Base-by-base conservation (phyloP, 2,329 filamentous ascomycete species). In the Diplodia mutila region DNA sequence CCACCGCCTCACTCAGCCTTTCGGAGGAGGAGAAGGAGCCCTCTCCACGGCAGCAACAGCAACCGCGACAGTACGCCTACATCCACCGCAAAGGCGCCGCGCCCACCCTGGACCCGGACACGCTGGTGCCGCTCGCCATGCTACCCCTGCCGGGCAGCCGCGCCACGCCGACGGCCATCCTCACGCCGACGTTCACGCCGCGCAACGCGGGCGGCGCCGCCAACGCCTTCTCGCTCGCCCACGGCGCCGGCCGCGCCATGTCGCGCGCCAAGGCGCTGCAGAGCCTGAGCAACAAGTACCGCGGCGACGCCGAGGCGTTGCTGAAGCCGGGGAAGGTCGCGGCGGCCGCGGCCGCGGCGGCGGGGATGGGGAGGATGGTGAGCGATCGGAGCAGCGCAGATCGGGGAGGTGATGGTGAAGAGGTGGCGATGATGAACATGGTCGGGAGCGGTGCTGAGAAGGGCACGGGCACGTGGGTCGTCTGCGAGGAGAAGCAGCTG, bases 71-170 rank as follows among this genome's bases (percentile, higher is more conserved):
- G 14, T 69, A 73, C 55, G 72, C 73, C n/a, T 79, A 76, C 61
- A 73, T 80, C 63, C 77, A 80, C 61, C 75, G 78, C 65, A 80
- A 80, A 74, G 79, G 79, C 25, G 77, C 77, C 21, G 78, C 77
- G 21, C 77, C 78, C 0, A 74, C 75, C 0, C 72, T 74, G 54
- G 53, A 73, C 37, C 71, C 74, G 0, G 57, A 46, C 12, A 73
- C 72, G 5, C 68, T 70, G 4, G 51, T 68, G 2, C 75, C 75
- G 8, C 72, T 77, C 21, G 16, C 65, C 39, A 65, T 80, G 29
- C 72, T 80, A 16, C 78, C 79, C 6, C 73, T 79, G 3, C 78
- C 77, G 1, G 77, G 78, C 46, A 79, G 76, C 9, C 76, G 79
- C 21, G 77, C 75, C 6, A 80, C 77, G 7, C 76, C 78, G 34